Evolutionary conservation across 1,284 basidiomycete species (phyloP).

Genomic region (Naganishia sp.): DNA sequence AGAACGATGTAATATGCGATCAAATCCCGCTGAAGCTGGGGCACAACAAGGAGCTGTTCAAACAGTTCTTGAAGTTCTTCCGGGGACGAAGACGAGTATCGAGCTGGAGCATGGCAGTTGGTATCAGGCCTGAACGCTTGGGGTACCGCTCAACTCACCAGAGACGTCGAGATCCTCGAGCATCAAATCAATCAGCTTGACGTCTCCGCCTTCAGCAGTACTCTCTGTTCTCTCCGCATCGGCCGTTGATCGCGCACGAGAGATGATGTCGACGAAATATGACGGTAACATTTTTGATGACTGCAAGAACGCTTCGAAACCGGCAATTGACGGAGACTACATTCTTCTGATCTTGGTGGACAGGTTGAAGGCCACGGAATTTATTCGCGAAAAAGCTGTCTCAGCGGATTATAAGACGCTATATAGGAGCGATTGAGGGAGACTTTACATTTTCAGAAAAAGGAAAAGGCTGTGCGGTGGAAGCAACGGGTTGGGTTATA

Average conservation of each 20-base stretch:
- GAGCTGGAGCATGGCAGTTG: neutral
- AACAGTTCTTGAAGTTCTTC: neutral
- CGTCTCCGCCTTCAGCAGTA: neutral
- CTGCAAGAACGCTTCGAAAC: neutral
- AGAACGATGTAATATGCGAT: conserved; percentile 29
- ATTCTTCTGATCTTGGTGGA: neutral
- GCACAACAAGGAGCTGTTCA: neutral
- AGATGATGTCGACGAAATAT: neutral
- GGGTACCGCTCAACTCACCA: neutral
- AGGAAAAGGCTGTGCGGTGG: no score
- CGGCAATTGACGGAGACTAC: neutral
- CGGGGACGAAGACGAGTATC: neutral
- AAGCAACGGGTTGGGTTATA: neutral
- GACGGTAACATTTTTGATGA: neutral
- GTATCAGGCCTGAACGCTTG: neutral
- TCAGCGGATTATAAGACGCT: no score
- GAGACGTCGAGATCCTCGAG: conserved; percentile 6
- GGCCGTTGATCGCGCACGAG: neutral
- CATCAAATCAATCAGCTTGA: conserved; percentile 6
- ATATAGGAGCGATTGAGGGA: no score
- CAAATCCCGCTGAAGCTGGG: conserved; percentile 11
- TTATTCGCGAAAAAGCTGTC: neutral
- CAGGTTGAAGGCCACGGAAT: neutral
- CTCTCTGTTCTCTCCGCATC: neutral
- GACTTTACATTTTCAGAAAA: no score